Base-by-base conservation (phyloP, 1,284 basidiomycete species). In the Ustilago lituana region DNA sequence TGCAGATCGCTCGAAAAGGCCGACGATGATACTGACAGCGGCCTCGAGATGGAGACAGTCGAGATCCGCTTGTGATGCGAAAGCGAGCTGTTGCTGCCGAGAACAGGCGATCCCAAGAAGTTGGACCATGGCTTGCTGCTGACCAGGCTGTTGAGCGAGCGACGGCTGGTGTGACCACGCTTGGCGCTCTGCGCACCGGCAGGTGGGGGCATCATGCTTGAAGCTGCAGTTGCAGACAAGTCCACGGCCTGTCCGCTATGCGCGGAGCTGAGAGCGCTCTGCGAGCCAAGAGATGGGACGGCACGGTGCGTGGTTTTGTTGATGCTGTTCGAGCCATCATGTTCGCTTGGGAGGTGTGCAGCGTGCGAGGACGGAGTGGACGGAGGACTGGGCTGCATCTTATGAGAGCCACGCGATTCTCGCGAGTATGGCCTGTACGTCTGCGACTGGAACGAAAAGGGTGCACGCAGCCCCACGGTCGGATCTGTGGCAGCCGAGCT, bases 81-180 rank as follows among this genome's bases (percentile, higher is more conserved):
- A 10, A 35, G 46, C 6, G 61, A 60, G 40, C 41, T 27, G 20
- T 17, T 29, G 32, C 48, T 52, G n/a, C 55, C 50, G 6, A 63
- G 55, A 20, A 52, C 35, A 20, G 67, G 57, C 20, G 61, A 70
- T 19, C 40, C 47, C 23, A 70, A 23, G 2, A 70, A 40, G 46
- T 46, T 57, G 12, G 67, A 56, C 67, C 67, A 70, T 1, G 57
- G 54, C 38, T 54, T 63, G 46, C 26, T 50, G 36, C 54, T 39
- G 4, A 62, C 59, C n/a, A 64, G 51, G 27, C 55, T 56, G 53
- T 49, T 69, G 44, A 69, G 59, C 31, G 66, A 69, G 7, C 66
- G 56, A 38, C 66, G 66, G 20, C 41, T 50, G n/a, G n/a, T 29
- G 47, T 68, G 59, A 4, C 57, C 52, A 15, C 52, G 63, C 29